Base-by-base conservation (phyloP, 352 stramenopile species). In the Phytopythium litorale region DNA sequence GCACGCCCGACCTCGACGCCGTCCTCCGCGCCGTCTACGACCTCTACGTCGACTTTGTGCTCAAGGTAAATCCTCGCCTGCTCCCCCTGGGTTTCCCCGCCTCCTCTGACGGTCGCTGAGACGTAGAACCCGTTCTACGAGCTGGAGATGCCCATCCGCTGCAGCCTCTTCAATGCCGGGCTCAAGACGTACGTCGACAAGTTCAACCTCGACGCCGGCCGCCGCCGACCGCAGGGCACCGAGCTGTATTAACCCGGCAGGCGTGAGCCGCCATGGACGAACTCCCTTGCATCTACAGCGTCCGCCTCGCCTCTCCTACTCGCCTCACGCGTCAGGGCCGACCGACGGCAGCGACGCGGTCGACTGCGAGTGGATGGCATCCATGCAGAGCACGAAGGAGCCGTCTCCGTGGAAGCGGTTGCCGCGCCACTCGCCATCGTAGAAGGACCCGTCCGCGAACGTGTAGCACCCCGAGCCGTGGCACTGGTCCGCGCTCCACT, bases 71-170 rank as follows among this genome's bases (percentile, higher is more conserved):
- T 33, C 11, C 12, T n/a, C 28, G 28, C 7, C 7, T 7, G 23
- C 4, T 23, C 32, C 8, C 3, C 12, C 2, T 11, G 21, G 9
- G n/a, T n/a, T 51, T 5, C 7, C 1, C 7, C 16, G 7, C 18
- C 21, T 0, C 13, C 23, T 52, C 21, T 40, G 51, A 40, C 45
- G 15, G 23, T 28, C n/a, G 16, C 15, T 46, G 21, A 23, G 15
- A n/a, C 19, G 18, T 40, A 92, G 89, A 98, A 98, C 63, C 93
- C 93, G 16, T 98, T 98, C 66, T 98, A 98, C 68, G 92, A 98
- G 71, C 78, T 98, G 32, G 93, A 98, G 68, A 98, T 98, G 90
- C 92, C 93, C 13, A 97, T 98, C 66, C 90, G 92, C 43, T 98
- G 93, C 76, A 91, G 90, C 42, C 78, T 97, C 38, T 98, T 98